Base-by-base conservation (phyloP, 306 rosid genomes). In the Alnus glutinosa region DNA sequence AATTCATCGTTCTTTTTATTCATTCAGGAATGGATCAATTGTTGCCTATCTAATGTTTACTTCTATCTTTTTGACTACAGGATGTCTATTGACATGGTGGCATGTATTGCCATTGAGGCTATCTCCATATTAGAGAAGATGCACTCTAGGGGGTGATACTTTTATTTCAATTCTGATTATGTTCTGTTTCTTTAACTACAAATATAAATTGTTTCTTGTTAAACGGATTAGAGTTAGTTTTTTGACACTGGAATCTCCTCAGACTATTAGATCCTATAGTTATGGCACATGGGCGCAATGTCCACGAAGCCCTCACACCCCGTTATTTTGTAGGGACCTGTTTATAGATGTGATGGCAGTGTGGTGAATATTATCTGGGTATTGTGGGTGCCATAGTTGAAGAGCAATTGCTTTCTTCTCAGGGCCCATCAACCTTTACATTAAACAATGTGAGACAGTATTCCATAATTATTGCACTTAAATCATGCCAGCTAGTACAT, bases 41-140 rank as follows among this genome's bases (percentile, higher is more conserved):
- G 10, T 64, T 42, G 34, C 36, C 77, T 28, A 23, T 70, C 15
- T 42, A 10, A 68, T 9, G 13, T 67, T 8, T 39, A 9, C 51
- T 4, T 1, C 2, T n/a, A 9, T 39, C 51, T 58, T 77, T 71
- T 74, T 69, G 42, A 85, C 79, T 81, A 37, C 90, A 96, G 98
- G 70, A 91, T 96, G 98, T 82, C 97, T 70, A 85, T 86, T 39
- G 99, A 96, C 89, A 96, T 96, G 99, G 98, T 96, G 81, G 99
- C 98, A 2, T 93, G 99, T 86, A 96, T 96, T 77, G 99, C 98
- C 83, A 93, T 95, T 72, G 99, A 95, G 88, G 97, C 99, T 79
- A 86, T 95, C 82, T 93, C 99, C 75, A 95, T 92, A 86, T 86
- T 96, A 93, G 98, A 96, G 86, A 96, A 96, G 94, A 82, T 93